Evolutionary conservation across 1,139 yeast species (phyloP).

Genomic region (Meyerozyma smithsonii): DNA sequence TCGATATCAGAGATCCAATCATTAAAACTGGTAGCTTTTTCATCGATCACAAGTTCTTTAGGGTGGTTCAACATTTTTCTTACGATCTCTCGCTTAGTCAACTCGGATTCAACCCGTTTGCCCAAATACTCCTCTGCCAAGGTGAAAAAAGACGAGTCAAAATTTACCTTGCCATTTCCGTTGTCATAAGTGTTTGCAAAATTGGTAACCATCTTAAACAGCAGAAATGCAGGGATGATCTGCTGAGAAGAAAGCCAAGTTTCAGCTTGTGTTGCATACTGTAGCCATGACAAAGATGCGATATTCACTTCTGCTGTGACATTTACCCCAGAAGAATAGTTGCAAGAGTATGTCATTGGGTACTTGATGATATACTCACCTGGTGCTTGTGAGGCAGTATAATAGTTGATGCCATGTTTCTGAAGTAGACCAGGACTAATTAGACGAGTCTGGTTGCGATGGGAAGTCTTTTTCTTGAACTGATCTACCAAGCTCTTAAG

Average conservation of each 20-base stretch:
- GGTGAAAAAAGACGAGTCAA: slow-evolving; percentile 24
- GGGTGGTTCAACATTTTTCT: slow-evolving; percentile 23
- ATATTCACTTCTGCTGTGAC: slow-evolving; percentile 53
- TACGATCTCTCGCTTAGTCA: slow-evolving; percentile 34
- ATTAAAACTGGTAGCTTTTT: slow-evolving; percentile 13
- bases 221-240: slow-evolving; percentile 47
- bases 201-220: slow-evolving; percentile 42
- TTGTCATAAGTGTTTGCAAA: slow-evolving; percentile 41
- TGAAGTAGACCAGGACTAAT: slow-evolving; percentile 47
- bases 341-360: slow-evolving; percentile 50
- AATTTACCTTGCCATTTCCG: slow-evolving; percentile 21
- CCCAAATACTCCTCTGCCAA: slow-evolving; percentile 29
- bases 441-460: slow-evolving; percentile 36
- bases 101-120: slow-evolving; percentile 32
- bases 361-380: slow-evolving; percentile 57
- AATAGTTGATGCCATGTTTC: slow-evolving; percentile 43
- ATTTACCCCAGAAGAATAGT: slow-evolving; percentile 50
- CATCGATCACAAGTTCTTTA: slow-evolving; percentile 33
- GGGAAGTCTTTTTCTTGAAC: slow-evolving; percentile 27
- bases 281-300: slow-evolving; percentile 58
- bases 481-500: slow-evolving; percentile 23
- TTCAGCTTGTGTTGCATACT: slow-evolving; percentile 43
- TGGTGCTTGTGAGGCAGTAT: slow-evolving; percentile 48
- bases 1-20: slow-evolving; percentile 52
- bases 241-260: slow-evolving; percentile 50